Percentiles rank a stretch among this genome's conserved stretches.
Evolutionary conservation across 2,329 filamentous ascomycete genomes (phyloP).

Genomic region (Microdochium trichocladiopsis): DNA sequence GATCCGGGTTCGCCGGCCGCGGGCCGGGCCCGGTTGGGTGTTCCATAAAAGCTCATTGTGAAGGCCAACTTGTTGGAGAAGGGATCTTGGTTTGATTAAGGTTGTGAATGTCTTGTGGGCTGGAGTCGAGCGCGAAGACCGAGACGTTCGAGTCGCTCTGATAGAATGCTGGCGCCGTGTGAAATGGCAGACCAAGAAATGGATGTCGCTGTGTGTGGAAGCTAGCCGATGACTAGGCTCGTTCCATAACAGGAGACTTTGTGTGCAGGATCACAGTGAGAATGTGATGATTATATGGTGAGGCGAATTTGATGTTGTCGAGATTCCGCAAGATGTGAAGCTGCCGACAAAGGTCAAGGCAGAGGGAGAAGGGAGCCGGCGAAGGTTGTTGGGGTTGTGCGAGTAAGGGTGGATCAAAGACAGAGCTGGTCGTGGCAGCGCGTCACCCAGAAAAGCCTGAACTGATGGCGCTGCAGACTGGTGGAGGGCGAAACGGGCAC

Average conservation of each 20-base stretch:
- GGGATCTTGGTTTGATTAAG: constrained; percentile 4
- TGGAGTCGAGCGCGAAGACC: neutral
- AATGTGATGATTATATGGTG: neutral
- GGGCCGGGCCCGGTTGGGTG: constrained; percentile 19
- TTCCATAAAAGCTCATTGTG: constrained; percentile 16
- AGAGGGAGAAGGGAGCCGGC: neutral
- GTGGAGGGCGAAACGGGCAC: too few relatives aligned
- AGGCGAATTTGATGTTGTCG: neutral
- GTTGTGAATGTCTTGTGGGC: neutral
- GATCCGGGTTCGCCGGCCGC: constrained; percentile 18
- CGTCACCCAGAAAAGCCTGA: too few relatives aligned
- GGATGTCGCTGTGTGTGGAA: neutral
- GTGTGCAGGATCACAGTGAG: neutral
- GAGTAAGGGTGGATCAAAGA: too few relatives aligned
- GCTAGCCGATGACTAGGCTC: neutral
- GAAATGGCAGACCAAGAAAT: neutral
- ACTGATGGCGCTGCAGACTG: too few relatives aligned
- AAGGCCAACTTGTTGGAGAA: constrained; percentile 2
- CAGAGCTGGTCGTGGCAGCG: too few relatives aligned
- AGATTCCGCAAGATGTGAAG: neutral
- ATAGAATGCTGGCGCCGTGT: neutral
- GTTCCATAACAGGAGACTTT: neutral
- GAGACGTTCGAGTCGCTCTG: neutral
- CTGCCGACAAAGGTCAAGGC: neutral
- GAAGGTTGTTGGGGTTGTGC: too few relatives aligned